Evolutionary conservation across 1,139 yeast species (phyloP).

Genomic region (Suhomyces yuchorum): DNA sequence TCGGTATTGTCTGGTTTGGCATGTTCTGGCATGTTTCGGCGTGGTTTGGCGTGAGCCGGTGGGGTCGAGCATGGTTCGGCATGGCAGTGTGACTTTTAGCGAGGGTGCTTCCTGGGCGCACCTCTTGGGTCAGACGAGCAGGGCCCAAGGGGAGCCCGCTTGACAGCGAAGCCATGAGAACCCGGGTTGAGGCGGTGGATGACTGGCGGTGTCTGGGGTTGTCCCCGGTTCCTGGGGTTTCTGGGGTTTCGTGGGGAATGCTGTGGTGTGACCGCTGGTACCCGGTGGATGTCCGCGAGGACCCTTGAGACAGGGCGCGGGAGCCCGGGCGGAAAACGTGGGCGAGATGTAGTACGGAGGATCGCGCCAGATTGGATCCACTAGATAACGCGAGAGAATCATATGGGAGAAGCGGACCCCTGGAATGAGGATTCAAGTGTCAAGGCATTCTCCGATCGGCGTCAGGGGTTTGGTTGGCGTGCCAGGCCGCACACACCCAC

Average conservation of each 20-base stretch:
- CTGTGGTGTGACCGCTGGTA: not conserved
- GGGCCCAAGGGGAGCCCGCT: no score
- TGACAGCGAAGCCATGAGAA: no score
- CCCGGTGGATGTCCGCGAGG: no score
- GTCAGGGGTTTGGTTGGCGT: not conserved
- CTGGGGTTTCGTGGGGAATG: not conserved
- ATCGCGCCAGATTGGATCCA: slow-evolving; percentile 1
- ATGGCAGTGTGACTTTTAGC: not conserved
- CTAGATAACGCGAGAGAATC: not conserved
- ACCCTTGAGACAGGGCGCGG: not conserved
- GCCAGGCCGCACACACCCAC: no score
- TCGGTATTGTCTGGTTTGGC: no score
- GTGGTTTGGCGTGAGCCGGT: not conserved
- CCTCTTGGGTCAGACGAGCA: not conserved
- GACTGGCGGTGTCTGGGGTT: not conserved
- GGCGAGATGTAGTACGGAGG: not conserved
- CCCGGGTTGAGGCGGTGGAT: no score
- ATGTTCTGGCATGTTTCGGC: not conserved
- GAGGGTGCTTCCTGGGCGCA: not conserved
- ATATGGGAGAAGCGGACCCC: not conserved
- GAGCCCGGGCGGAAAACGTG: not conserved
- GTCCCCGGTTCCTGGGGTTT: not conserved
- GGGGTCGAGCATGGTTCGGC: not conserved
- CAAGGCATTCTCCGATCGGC: not conserved
- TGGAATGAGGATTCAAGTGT: not conserved